Conservation (phyloP, 768 basidiomycete genomes). For the Tremella yokohamensis region DNA sequence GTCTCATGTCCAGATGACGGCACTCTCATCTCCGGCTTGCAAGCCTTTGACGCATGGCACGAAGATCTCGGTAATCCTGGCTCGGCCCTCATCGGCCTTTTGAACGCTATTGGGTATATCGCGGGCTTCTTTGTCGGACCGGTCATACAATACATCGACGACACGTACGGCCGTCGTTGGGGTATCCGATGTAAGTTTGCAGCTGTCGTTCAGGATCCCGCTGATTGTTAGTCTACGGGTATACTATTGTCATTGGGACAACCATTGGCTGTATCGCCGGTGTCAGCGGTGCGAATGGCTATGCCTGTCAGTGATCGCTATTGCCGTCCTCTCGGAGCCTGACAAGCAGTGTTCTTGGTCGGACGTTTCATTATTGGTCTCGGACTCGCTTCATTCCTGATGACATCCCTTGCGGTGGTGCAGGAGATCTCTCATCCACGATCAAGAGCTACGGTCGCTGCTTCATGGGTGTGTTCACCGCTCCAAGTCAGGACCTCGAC, state of each 20-base stretch:
- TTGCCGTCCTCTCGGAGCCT: neutral
- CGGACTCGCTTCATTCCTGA: constrained; percentile 48
- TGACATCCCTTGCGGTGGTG: constrained; percentile 50
- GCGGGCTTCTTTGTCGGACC: constrained; percentile 50
- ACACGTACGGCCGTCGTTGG: constrained; percentile 50
- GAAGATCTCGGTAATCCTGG: constrained; percentile 48
- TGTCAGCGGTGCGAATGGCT: constrained; percentile 47
- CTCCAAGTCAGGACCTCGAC: neutral
- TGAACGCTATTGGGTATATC: constrained; percentile 49
- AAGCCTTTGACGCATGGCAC: constrained; percentile 51
- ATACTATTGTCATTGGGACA: constrained; percentile 47
- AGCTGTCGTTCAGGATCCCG: neutral
- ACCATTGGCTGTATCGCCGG: constrained; percentile 51
- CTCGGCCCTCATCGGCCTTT: constrained; percentile 43
- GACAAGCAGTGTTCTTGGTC: constrained; percentile 41
- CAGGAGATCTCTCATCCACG: constrained; percentile 53
- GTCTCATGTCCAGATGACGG: constrained; percentile 43
- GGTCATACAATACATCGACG: constrained; percentile 50
- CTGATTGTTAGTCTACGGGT: constrained; percentile 45
- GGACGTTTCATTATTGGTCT: constrained; percentile 43
- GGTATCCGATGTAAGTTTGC: constrained; percentile 47
- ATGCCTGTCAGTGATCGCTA: constrained; percentile 37
- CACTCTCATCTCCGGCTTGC: constrained; percentile 48
- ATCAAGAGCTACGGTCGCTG: constrained; percentile 39
- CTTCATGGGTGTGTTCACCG: constrained; percentile 42